A percentile compares a stretch with the other conserved stretches of the same genome.
Evolutionary conservation across 495 filamentous ascomycete genomes (phyloP).

Genomic region (Tetracladium setigerum): DNA sequence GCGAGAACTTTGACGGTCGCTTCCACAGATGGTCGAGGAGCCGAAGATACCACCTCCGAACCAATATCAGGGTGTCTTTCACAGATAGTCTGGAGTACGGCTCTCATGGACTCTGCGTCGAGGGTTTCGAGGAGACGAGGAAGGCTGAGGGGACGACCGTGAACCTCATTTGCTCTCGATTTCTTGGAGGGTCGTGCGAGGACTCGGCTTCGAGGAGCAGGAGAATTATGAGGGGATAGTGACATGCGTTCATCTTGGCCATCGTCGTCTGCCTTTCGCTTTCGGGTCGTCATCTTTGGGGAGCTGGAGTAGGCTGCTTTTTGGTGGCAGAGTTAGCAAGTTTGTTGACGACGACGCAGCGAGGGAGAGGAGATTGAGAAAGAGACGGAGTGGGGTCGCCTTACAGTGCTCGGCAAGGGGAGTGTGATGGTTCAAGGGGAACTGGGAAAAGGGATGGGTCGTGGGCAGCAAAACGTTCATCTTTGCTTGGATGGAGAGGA

Average conservation of each 20-base stretch:
- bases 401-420: constrained; percentile 68
- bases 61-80: constrained; percentile 77
- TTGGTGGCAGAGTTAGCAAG: constrained; percentile 16
- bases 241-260: constrained; percentile 76
- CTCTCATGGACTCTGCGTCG: constrained; percentile 71
- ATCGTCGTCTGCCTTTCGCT: constrained; percentile 87
- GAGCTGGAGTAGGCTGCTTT: constrained; percentile 41
- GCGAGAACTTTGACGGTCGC: constrained; percentile 72
- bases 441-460: constrained; percentile 62
- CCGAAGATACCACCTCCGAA: constrained; percentile 74
- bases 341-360: constrained; percentile 19
- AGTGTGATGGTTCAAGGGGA: constrained; percentile 59
- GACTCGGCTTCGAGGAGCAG: constrained; percentile 56
- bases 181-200: constrained; percentile 56
- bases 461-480: constrained; percentile 46
- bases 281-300: constrained; percentile 50
- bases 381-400: constrained; percentile 15
- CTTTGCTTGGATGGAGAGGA: constrained; percentile 18
- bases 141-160: constrained; percentile 72
- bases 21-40: constrained; percentile 74
- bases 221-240: constrained; percentile 72
- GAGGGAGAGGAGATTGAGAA: constrained; percentile 4
- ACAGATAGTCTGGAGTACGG: constrained; percentile 78
- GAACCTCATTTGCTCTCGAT: constrained; percentile 55
- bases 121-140: constrained; percentile 86